Conservation (phyloP, 352 stramenopile species). For the Blastocystis sp. region DNA sequence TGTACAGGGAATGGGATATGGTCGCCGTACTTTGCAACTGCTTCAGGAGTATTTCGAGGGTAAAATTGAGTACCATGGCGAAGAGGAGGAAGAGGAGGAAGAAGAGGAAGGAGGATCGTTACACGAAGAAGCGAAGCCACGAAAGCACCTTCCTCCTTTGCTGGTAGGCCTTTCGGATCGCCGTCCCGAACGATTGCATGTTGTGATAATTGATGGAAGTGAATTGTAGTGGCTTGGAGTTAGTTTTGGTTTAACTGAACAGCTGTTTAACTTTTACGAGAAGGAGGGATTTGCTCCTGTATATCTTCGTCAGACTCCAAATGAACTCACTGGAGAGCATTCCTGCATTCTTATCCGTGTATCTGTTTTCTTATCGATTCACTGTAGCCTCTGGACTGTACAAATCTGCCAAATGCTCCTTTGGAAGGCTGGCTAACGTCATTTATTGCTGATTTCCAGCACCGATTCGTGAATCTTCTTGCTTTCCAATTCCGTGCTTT, state of each 20-base stretch:
- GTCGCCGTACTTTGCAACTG: constrained; percentile 85
- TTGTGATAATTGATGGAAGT: not conserved
- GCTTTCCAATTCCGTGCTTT: constrained; percentile 84
- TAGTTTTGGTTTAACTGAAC: constrained; percentile 90
- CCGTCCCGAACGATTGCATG: constrained; percentile 84
- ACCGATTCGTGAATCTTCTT: constrained; percentile 85
- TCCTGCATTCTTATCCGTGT: constrained; percentile 79
- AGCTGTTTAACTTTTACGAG: constrained; percentile 94
- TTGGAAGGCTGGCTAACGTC: constrained; percentile 80
- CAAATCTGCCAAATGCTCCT: constrained; percentile 73
- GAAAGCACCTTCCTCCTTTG: constrained; percentile 90
- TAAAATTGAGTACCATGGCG: constrained; percentile 69
- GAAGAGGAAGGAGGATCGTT: constrained; percentile 54
- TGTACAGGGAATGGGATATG: constrained; percentile 93
- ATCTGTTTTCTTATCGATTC: constrained; percentile 69
- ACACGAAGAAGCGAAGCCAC: constrained; percentile 72
- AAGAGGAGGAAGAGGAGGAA: constrained; percentile 64
- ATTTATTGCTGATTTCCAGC: constrained; percentile 85
- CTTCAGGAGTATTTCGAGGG: constrained; percentile 95
- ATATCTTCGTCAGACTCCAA: constrained; percentile 96
- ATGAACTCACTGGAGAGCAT: constrained; percentile 96
- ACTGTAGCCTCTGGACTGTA: constrained; percentile 64
- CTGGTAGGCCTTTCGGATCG: constrained; percentile 86
- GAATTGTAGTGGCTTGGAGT: constrained; percentile 82
- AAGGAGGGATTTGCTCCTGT: constrained; percentile 84